These are phyloP conservation scores for Sporothrix dimorphospora DNA, from an alignment of 2,329 filamentous ascomycete species.

Conservation along the genomic window DNA sequence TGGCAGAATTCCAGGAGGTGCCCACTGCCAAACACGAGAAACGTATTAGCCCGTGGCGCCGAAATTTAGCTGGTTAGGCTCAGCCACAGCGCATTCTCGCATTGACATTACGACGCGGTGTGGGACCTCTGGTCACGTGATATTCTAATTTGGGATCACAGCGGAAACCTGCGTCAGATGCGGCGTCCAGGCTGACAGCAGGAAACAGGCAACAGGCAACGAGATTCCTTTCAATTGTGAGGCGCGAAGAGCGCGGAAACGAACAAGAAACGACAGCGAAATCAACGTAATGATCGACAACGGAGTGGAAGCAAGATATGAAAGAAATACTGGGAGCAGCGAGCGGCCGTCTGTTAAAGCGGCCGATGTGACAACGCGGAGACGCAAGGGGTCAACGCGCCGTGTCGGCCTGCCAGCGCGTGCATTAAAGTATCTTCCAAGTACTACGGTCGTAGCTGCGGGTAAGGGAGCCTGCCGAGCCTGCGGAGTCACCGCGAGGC, in stretches of 20 bases:
- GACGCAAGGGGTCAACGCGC: constrained; percentile 11
- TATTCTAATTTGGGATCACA: neutral
- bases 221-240: neutral
- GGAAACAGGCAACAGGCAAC: neutral
- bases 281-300: too few relatives aligned
- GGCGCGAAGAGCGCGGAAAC: neutral
- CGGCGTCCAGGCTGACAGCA: neutral
- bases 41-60: constrained; percentile 19
- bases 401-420: neutral
- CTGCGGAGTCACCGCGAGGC: neutral
- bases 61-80: constrained; percentile 9
- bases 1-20: constrained; percentile 19
- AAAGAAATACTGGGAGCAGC: neutral
- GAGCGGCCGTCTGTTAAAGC: neutral
- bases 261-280: too few relatives aligned
- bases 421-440: neutral
- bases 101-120: constrained; percentile 3
- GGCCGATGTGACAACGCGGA: neutral
- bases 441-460: neutral
- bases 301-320: neutral
- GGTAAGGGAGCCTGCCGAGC: neutral
- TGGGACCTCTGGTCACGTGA: constrained; percentile 20
- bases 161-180: neutral
- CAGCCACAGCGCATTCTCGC: constrained; percentile 28
- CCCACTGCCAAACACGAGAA: constrained; percentile 21